Base-by-base conservation (phyloP, 2,329 filamentous ascomycete species). In the Alternaria solani region DNA sequence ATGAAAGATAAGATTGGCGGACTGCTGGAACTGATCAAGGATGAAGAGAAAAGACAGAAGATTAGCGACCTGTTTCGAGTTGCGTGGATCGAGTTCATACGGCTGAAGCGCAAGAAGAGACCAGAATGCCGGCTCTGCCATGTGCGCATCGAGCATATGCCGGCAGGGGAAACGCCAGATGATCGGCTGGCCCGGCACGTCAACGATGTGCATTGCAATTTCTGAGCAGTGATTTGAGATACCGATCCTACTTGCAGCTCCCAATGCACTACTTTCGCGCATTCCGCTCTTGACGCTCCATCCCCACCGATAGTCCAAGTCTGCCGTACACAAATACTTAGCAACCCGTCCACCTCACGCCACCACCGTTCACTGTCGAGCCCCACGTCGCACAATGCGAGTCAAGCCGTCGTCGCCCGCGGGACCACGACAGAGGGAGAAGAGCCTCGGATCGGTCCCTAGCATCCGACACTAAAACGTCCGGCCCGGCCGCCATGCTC, bases 41-140 rank as follows among this genome's bases (percentile, higher is more conserved):
- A 49, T 9, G 20, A 49, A 2, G 32, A 26, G 0, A 30, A 11
- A 14, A 49, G 32, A 18, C 30, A 49, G 5, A 49, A 18, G 9
- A 43, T 64, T 7, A 59, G 61, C 55, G 49, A 55, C n/a, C n/a
- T n/a, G 28, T 62, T 51, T 39, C 42, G 43, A 30, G 30, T 36
- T 6, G 23, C 38, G 5, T 65, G 55, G 55, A 53, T 57, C 20
- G 49, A 41, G n/a, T 60, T 56, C 16, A 7, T 58, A 7, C 46
- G 63, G 7, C 8, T 26, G 26, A 60, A 55, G 36, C 57, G 51
- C 20, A 59, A 62, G 26, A 60, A 57, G 48, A 53, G 20, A 25
- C 12, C 46, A 28, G 42, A 54, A 41, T 62, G 57, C 51, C 55
- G 59, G 7, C 34, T 64, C 16, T 64, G 64, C 28, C 56, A 49